Base-by-base conservation (phyloP, 208 protist species). In the Tritrichomonas musculus region DNA sequence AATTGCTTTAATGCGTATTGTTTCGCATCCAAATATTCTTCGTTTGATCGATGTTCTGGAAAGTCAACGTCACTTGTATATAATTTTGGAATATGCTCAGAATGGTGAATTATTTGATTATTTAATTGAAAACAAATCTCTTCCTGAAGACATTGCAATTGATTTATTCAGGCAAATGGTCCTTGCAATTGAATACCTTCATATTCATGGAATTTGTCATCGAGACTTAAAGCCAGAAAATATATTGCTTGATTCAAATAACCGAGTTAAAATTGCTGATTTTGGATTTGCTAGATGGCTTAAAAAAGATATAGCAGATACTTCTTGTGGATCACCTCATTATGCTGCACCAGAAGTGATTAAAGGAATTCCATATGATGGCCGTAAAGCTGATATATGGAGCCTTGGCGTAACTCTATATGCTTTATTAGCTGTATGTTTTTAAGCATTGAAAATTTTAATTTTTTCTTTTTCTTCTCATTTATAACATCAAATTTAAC, bases 61-160 rank as follows among this genome's bases (percentile, higher is more conserved):
- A 82, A 53, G 39, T 33, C 8, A 25, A n/a, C 33, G 73, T 33
- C 73, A 82, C 22, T 11, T 82, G 47, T 82, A 82, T 50, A 82
- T 82, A n/a, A 36, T 82, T 30, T 20, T 82, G 8, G 98, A 99
- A 95, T 99, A 99, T 94, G 97, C 99, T 0, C 96, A 97, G 53
- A 97, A 98, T 64, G 98, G 98, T 0, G 98, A 99, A 95, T 96
- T 99, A 64, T 99, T 99, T 95, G 98, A 99, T 92, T 99, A 99
- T 95, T 99, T 99, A 94, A 98, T 99, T 0, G 97, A 97, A 64
- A 97, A 98, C 93, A 98, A 98, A 8, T 69, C 94, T 2, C n/a
- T 94, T 20, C 60, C n/a, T 11, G 94, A 94, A n/a, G 96, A 96
- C 0, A 98, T 99, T 55, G 97, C 97, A 49, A 95, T 98, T 11